Conservation (phyloP, 176 grass and related monocot species). For the Canna indica region DNA sequence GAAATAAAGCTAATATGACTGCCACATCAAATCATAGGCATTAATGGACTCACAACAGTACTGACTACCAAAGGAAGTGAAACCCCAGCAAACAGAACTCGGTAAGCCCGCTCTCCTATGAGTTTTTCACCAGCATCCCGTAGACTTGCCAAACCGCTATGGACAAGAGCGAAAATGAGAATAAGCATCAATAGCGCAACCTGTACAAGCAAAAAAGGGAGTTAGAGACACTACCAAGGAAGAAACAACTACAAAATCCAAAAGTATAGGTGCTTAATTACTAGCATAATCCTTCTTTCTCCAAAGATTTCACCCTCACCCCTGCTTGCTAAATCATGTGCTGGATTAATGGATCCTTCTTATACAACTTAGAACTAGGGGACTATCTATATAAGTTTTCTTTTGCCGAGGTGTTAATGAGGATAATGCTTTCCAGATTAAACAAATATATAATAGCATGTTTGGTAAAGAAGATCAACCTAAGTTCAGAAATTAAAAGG, state of each 20-base stretch:
- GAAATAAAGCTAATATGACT: too few species aligned
- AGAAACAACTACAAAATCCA: background rate
- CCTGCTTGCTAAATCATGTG: background rate
- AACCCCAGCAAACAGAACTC: slow-evolving; percentile 80
- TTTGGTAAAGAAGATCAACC: too few species aligned
- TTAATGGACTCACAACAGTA: slow-evolving; percentile 57
- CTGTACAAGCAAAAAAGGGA: slow-evolving; percentile 27
- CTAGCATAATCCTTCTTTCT: background rate
- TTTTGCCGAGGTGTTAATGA: background rate
- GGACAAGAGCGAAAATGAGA: slow-evolving; percentile 66
- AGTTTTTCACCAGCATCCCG: slow-evolving; percentile 75
- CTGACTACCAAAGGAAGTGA: slow-evolving; percentile 79
- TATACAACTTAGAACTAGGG: background rate
- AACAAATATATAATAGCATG: background rate
- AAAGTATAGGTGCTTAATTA: background rate
- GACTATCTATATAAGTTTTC: background rate
- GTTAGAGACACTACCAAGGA: background rate
- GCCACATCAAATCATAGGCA: slow-evolving; percentile 5
- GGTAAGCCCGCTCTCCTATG: slow-evolving; percentile 69
- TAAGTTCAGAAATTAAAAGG: too few species aligned
- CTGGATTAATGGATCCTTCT: background rate
- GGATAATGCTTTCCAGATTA: background rate
- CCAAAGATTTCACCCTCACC: background rate
- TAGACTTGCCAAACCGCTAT: slow-evolving; percentile 88
- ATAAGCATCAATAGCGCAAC: slow-evolving; percentile 62